A percentile compares a stretch with the other conserved stretches of the same genome.
Evolutionary conservation across 192 early-diverging fungal species (phyloP).

Genomic region (Backusella sp.): DNA sequence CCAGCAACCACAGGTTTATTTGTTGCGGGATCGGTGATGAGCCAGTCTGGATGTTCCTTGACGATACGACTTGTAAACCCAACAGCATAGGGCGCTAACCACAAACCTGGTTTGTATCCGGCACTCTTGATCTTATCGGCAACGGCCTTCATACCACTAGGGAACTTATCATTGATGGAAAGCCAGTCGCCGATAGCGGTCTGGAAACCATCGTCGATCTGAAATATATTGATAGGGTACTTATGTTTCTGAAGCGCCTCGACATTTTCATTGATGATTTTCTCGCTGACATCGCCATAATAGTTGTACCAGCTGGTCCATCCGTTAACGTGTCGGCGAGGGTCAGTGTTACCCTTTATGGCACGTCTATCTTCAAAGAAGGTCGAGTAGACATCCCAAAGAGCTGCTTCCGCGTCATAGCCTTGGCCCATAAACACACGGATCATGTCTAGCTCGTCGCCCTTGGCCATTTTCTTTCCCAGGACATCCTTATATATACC

Average conservation of each 20-base stretch:
- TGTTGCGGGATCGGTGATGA: conserved; percentile 26
- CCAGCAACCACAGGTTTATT: conserved; percentile 28
- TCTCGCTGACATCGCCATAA: conserved; percentile 47
- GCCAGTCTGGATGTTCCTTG: conserved; percentile 46
- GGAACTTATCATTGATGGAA: conserved; percentile 42
- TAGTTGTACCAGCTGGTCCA: conserved; percentile 58
- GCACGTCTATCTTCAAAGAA: conserved; percentile 26
- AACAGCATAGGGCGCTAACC: conserved; percentile 49
- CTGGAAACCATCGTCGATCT: conserved; percentile 53
- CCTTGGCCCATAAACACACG: conserved; percentile 29
- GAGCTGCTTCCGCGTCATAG: conserved; percentile 18
- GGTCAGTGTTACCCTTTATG: conserved; percentile 22
- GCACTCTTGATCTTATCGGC: conserved; percentile 33
- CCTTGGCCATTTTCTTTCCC: conserved; percentile 34
- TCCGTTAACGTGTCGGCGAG: conserved; percentile 37
- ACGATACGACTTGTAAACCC: conserved; percentile 39
- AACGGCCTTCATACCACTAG: conserved; percentile 43
- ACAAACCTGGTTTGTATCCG: conserved; percentile 42
- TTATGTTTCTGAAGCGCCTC: conserved; percentile 18
- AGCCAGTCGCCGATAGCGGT: conserved; percentile 53
- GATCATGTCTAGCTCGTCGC: conserved; percentile 5
- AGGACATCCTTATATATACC: conserved; percentile 42
- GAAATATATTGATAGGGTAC: conserved; percentile 49
- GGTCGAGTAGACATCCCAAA: conserved; percentile 35
- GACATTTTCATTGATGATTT: conserved; percentile 40